These are phyloP conservation scores for Trichoderma asperellum DNA, from an alignment of 2,329 filamentous ascomycete species.

Conservation along the genomic window DNA sequence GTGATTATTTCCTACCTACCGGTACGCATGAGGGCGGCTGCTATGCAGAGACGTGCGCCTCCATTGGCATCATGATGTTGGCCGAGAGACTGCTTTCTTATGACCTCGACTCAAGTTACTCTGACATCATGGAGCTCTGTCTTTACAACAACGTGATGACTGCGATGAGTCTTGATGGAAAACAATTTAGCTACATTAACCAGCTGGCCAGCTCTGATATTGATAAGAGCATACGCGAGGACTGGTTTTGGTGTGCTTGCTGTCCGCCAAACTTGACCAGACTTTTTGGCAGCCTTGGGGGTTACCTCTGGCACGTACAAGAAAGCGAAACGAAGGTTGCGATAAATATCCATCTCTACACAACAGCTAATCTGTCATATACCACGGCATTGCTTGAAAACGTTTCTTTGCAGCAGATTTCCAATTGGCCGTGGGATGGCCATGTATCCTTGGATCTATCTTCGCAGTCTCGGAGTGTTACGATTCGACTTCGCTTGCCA, in stretches of 20 bases:
- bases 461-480: neutral
- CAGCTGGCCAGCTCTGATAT: conserved; percentile 1
- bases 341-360: neutral
- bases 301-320: neutral
- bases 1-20: neutral
- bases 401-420: neutral
- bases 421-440: neutral
- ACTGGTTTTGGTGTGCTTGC: conserved; percentile 7
- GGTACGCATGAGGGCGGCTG: conserved; percentile 1
- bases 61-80: conserved; percentile 6
- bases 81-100: neutral
- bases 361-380: neutral
- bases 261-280: conserved; percentile 5
- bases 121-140: conserved; percentile 1
- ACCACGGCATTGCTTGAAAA: neutral
- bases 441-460: neutral
- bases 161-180: neutral
- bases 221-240: neutral
- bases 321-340: neutral
- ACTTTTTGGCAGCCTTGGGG: neutral
- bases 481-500: neutral
- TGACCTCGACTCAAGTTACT: neutral
- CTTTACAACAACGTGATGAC: neutral
- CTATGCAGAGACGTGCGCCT: neutral
- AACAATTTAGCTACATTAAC: neutral